Evolutionary conservation across 176 grass and related monocot species (phyloP).

Genomic region (Eragrostis nindensis): DNA sequence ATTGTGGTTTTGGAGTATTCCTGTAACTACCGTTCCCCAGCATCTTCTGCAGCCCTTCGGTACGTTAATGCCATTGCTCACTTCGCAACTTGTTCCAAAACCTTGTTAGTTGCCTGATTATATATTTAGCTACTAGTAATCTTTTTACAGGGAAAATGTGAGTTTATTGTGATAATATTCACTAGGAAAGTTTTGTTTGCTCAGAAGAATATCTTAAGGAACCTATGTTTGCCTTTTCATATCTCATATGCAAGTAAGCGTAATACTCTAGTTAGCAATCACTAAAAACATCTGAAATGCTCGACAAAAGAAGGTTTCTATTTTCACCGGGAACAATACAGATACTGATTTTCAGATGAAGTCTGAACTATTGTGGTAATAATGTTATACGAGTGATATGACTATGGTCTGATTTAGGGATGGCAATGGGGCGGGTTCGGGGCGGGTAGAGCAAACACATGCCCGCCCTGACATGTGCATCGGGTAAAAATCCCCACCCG

Average conservation of each 20-base stretch:
- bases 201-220: not conserved
- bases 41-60: constrained; percentile 92
- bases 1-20: constrained; percentile 73
- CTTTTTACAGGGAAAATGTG: not conserved
- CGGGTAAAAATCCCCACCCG: too few relatives aligned
- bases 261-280: not conserved
- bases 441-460: too few relatives aligned
- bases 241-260: not conserved
- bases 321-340: constrained; percentile 8
- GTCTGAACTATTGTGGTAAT: not conserved
- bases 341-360: not conserved
- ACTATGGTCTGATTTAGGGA: not conserved
- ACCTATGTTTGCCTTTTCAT: not conserved
- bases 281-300: too few relatives aligned
- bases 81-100: not conserved
- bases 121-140: not conserved
- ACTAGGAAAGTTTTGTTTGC: not conserved
- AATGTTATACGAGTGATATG: not conserved
- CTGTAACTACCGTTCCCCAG: constrained; percentile 74
- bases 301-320: not conserved
- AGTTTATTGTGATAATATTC: not conserved
- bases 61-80: constrained; percentile 49
- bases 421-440: too few relatives aligned
- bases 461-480: too few relatives aligned
- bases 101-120: not conserved